A percentile compares a stretch with the other conserved stretches of the same genome.
Conservation (phyloP, 148 eudicot genomes). For the Simmondsia chinensis region DNA sequence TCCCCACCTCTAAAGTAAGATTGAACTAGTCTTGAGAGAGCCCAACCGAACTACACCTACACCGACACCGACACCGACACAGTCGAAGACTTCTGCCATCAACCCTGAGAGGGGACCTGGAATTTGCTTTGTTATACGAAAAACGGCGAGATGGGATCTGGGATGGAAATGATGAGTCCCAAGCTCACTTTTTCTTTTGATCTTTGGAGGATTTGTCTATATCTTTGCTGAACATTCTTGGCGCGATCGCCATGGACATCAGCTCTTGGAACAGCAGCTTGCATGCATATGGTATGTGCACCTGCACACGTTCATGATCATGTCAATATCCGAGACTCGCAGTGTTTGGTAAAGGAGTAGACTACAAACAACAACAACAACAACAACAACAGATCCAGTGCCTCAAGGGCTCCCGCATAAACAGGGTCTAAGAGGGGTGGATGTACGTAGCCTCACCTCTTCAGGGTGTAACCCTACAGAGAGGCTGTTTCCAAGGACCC, state of each 20-base stretch:
- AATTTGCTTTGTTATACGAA: background rate
- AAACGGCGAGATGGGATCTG: background rate
- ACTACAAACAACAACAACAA: background rate
- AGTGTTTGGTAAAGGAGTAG: background rate
- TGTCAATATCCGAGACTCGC: background rate
- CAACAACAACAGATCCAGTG: no score
- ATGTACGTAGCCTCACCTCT: no score
- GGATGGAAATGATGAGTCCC: conserved; percentile 3
- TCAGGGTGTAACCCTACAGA: no score
- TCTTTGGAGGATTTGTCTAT: conserved; percentile 48
- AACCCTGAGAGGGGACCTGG: background rate
- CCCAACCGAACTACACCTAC: no score
- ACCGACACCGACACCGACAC: no score
- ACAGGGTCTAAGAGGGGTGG: no score
- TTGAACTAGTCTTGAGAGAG: no score
- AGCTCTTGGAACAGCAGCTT: conserved; percentile 97
- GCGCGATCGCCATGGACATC: conserved; percentile 98
- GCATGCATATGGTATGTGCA: conserved; percentile 94
- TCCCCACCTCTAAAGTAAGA: no score
- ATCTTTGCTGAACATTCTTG: conserved; percentile 92
- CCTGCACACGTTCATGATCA: conserved; percentile 30
- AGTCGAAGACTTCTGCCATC: no score
- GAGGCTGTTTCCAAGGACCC: no score
- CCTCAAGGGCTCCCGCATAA: no score
- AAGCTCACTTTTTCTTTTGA: conserved; percentile 60